Percentiles rank a stretch among this genome's conserved stretches.
phyloP scores from a whole-genome alignment of 1,284 basidiomycete species.

The Athelia sp. region DNA sequence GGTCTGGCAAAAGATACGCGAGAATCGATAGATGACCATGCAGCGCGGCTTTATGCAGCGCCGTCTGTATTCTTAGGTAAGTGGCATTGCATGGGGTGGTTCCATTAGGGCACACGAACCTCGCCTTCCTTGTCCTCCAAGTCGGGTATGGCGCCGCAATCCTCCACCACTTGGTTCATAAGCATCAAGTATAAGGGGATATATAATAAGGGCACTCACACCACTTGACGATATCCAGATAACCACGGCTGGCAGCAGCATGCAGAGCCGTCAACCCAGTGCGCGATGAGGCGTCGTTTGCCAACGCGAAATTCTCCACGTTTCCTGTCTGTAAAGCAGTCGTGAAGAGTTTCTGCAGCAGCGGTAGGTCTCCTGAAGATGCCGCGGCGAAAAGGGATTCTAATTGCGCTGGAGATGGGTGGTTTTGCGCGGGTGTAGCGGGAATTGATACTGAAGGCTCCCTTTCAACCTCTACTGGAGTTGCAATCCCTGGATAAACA shows the following conservation, averaged over 20 bases:
- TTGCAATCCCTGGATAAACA: slow-evolving; percentile 15
- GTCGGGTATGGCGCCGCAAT: slow-evolving; percentile 86
- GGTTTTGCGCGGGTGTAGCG: slow-evolving; percentile 16
- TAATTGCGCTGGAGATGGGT: slow-evolving; percentile 69
- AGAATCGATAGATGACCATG: slow-evolving; percentile 72
- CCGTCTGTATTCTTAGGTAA: slow-evolving; percentile 47
- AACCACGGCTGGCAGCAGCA: slow-evolving; percentile 77
- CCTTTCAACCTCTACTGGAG: slow-evolving; percentile 6
- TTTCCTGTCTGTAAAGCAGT: slow-evolving; percentile 52
- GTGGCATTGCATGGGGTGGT: slow-evolving; percentile 3
- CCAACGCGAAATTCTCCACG: slow-evolving; percentile 69
- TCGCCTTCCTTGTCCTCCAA: slow-evolving; percentile 90
- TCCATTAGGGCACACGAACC: slow-evolving; percentile 35
- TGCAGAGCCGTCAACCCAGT: slow-evolving; percentile 83
- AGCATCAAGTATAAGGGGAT: slow-evolving; percentile 5
- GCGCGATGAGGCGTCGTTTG: slow-evolving; percentile 77
- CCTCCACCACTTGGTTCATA: slow-evolving; percentile 56
- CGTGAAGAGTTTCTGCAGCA: slow-evolving; percentile 63
- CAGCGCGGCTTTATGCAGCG: slow-evolving; percentile 82
- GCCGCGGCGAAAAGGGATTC: slow-evolving; percentile 75
- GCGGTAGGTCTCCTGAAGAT: slow-evolving; percentile 64
- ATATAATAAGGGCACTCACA: slow-evolving; percentile 41
- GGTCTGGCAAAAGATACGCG: slow-evolving; percentile 60
- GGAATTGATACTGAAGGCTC: background rate
- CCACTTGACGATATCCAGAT: slow-evolving; percentile 75